Base-by-base conservation (phyloP, 768 basidiomycete species). In the Plicaturopsis crispa region DNA sequence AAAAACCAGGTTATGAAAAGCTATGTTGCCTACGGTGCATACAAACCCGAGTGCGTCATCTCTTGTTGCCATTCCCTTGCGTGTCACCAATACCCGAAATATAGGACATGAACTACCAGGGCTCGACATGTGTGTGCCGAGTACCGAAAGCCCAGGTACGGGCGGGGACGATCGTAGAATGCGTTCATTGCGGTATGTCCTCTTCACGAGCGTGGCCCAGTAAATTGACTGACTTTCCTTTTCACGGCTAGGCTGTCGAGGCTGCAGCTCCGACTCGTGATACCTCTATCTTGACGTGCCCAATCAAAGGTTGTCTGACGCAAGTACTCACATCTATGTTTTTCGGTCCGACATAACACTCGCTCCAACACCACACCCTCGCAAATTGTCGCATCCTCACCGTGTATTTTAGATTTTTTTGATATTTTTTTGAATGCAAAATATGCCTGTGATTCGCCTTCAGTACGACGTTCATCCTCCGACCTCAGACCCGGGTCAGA, bases 1-100 rank as follows among this genome's bases (percentile, higher is more conserved):
- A 97, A 70, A 99, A 98, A 65, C 69, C 81, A 10, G 96, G 96
- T 4, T 99, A 98, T 58, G 96, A 98, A 63, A 99, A 98, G 58
- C 69, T 99, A 5, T 99, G 96, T 57, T 99, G 96, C 54, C 63
- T 98, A 36, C 72, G 96, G 32, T 99, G 96, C 60, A 97, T 99
- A 40, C 94, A 97, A 62, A 93, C 91, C 3, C 78, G 77, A 65
- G 91, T 84, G 48, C 35, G 66, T 51, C 23, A 14, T n/a, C 36
- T 47, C 45, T 39, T 24, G 16, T 26, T 24, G 38, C 3, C 28
- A 35, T 40, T 35, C 31, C 18, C 43, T n/a, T 24, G 16, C 30
- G 12, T 22, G n/a, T 19, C 13, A 48, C 31, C 33, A 14, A 31
- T 24, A 13, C 32, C n/a, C 35, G 8, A 14, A 8, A 28, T n/a